A percentile compares a stretch with the other conserved stretches of the same genome.
These are phyloP conservation scores for Microdochium paspali DNA, from an alignment of 2,329 filamentous ascomycete genomes.

Conservation along the genomic window DNA sequence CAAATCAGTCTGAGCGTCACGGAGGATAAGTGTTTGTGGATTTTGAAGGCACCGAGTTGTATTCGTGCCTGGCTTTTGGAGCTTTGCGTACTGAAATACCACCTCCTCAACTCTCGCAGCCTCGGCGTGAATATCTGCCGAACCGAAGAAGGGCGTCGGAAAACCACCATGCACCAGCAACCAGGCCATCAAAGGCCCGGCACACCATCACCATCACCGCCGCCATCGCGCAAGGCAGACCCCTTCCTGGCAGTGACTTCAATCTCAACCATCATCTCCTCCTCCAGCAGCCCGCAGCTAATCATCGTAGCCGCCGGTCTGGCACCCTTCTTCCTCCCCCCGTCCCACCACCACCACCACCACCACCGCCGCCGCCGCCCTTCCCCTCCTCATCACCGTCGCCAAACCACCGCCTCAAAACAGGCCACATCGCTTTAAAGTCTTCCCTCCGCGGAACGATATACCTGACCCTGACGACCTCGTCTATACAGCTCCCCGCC, in stretches of 20 bases:
- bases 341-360: background rate
- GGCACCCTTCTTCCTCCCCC: conserved; percentile 9
- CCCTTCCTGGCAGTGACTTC: conserved; percentile 12
- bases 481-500: conserved; percentile 30
- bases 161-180: too few species aligned
- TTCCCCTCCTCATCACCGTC: conserved; percentile 10
- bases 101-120: too few species aligned
- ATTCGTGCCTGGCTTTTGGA: too few species aligned
- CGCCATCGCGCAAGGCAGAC: background rate
- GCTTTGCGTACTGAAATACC: too few species aligned
- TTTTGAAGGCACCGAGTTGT: too few species aligned
- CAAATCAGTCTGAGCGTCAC: too few species aligned
- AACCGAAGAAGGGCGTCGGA: too few species aligned
- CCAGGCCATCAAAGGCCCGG: background rate
- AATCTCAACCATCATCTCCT: conserved; percentile 27
- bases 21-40: too few species aligned
- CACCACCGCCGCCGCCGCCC: background rate
- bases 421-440: conserved; percentile 38
- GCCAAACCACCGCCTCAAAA: conserved; percentile 39
- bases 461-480: conserved; percentile 42
- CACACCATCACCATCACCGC: background rate
- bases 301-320: conserved; percentile 45
- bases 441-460: conserved; percentile 37
- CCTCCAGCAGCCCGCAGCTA: conserved; percentile 39
- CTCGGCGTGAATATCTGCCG: too few species aligned